These are phyloP conservation scores for Ramularia collo-cygni DNA, from an alignment of 2,329 filamentous ascomycete species.

Conservation along the genomic window DNA sequence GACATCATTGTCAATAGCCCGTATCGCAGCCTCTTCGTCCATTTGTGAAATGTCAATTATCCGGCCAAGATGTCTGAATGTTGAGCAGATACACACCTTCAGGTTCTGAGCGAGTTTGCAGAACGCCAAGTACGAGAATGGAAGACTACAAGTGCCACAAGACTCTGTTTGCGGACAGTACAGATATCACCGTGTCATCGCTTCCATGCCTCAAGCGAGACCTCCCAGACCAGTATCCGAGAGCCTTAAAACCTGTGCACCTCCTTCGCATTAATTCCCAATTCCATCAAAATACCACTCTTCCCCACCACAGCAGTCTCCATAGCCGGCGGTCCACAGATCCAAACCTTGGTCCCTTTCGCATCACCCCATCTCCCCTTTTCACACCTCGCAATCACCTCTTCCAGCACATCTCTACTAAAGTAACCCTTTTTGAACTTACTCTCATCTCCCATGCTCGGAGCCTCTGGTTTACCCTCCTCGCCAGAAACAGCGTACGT, in stretches of 20 bases:
- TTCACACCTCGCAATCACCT: conserved; percentile 39
- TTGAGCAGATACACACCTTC: too few relatives aligned
- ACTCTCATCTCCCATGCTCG: conserved; percentile 30
- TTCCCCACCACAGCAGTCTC: conserved; percentile 50
- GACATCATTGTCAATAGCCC: too few relatives aligned
- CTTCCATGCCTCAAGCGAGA: too few relatives aligned
- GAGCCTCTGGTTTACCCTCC: conserved; percentile 16
- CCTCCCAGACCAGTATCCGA: too few relatives aligned
- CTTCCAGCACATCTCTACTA: conserved; percentile 48
- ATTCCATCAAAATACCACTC: conserved; percentile 48
- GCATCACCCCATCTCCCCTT: conserved; percentile 23
- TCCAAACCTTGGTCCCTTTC: conserved; percentile 53
- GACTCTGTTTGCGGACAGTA: too few relatives aligned
- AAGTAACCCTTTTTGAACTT: conserved; percentile 50
- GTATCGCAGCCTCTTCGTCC: too few relatives aligned
- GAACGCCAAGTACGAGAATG: too few relatives aligned
- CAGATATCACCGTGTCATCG: too few relatives aligned
- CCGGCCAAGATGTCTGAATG: too few relatives aligned
- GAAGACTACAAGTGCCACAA: too few relatives aligned
- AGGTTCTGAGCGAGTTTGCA: too few relatives aligned
- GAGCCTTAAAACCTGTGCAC: conserved; percentile 50
- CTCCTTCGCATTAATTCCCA: conserved; percentile 52
- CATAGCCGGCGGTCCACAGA: conserved; percentile 65
- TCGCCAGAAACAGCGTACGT: conserved; percentile 53
- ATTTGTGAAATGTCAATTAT: too few relatives aligned